Evolutionary conservation across 305 asterid genomes (phyloP), one percentile per base, ranked within the genome.

Genomic region (Ajuga reptans): DNA sequence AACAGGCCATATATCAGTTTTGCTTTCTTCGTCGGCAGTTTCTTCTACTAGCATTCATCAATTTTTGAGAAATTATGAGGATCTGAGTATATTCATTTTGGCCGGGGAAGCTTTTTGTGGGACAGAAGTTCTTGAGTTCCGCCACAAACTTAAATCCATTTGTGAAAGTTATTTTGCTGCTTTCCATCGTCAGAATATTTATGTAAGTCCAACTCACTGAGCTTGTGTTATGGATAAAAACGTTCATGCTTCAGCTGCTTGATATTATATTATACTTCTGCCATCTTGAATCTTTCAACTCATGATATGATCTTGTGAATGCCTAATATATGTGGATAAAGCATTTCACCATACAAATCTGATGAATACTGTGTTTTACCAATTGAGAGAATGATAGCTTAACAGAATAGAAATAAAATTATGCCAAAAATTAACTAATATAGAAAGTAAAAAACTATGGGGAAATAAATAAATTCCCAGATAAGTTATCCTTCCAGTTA

Each of bases 61-160:
- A 66, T 94, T 94, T 82, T 76, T 94, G 85, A 89, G 84, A 87
- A 89, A 82, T 74, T 94, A 91, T 81, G 99, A 94, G 75, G 99
- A 94, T 83, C 75, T 94, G 63, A 87, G 83, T 81, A 76, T 81
- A 69, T 94, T 94, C 73, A 79, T 88, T 72, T 83, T 94, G 78
- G 95, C 96, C 41, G 99, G 99, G 82, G 99, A 91, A 83, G 90
- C 99, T 69, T 94, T 94, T 79, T 94, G 98, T 68, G 99, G 96
- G 66, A 67, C 74, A 46, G 93, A 94, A 83, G 99, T 96, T 56
- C 77, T 82, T 79, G 99, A 94, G 68, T 94, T 94, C 82, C 90
- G 99, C 80, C 97, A 89, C 87, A 94, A 89, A 84, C 87, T 94
- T 70, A 94, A 89, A 84, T 79, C 87, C 73, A 85, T 87, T 64